These are phyloP conservation scores for Castanopsis chinensis DNA, from an alignment of 306 rosid species.

Conservation along the genomic window DNA sequence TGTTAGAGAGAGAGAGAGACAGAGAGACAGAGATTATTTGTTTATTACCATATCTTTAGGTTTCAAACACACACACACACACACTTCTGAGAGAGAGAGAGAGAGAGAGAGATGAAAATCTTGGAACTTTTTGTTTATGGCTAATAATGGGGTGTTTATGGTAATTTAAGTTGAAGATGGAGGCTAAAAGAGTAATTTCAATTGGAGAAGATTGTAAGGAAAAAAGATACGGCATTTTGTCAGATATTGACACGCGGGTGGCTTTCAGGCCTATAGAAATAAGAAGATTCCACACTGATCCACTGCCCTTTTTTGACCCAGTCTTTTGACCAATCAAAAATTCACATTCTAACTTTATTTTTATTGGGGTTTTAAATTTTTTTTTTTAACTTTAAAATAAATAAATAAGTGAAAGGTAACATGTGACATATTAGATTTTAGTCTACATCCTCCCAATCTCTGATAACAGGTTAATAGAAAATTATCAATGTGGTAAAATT, in stretches of 20 bases:
- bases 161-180: constrained; percentile 4
- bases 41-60: background rate
- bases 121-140: constrained; percentile 9
- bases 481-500: too few species aligned
- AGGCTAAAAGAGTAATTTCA: background rate
- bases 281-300: constrained; percentile 18
- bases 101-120: background rate
- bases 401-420: too few species aligned
- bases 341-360: background rate
- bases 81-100: background rate
- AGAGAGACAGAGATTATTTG: background rate
- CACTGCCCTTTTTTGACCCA: constrained; percentile 9
- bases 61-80: constrained; percentile 10
- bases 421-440: too few species aligned
- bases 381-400: background rate
- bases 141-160: constrained; percentile 4
- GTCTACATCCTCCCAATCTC: too few species aligned
- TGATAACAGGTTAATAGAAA: too few species aligned
- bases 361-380: background rate
- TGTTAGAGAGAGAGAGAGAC: background rate
- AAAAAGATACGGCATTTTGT: constrained; percentile 25
- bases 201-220: background rate
- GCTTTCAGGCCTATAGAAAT: background rate
- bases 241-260: constrained; percentile 26
- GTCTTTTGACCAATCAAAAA: background rate